phyloP scores from a whole-genome alignment of 805 yeast species.

The Metschnikowia cubensis region DNA sequence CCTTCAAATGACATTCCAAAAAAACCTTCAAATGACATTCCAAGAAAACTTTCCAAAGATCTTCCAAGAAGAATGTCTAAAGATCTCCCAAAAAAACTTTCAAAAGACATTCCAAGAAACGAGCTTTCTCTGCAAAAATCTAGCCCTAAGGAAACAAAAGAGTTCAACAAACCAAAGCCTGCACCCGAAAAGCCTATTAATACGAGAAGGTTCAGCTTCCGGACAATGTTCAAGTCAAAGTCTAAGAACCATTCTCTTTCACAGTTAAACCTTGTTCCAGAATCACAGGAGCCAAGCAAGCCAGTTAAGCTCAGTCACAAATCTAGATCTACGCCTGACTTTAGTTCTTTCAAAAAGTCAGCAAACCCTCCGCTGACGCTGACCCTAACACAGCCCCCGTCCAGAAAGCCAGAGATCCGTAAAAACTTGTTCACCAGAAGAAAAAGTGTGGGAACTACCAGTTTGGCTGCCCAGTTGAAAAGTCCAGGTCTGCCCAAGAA shows the following conservation, averaged over 20 bases:
- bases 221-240: conserved; percentile 35
- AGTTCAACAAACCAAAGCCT: background rate
- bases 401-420: background rate
- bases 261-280: conserved; percentile 9
- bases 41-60: background rate
- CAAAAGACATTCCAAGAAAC: background rate
- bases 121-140: background rate
- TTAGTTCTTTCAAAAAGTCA: conserved; percentile 11
- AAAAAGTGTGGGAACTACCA: background rate
- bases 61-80: background rate
- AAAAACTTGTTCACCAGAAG: conserved; percentile 1
- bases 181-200: conserved; percentile 6
- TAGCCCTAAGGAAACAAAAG: background rate
- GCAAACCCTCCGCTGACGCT: conserved; percentile 14
- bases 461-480: background rate
- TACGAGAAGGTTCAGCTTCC: conserved; percentile 36
- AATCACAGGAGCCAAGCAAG: conserved; percentile 9
- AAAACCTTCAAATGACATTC: background rate
- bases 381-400: conserved; percentile 6
- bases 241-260: conserved; percentile 27
- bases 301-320: conserved; percentile 21
- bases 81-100: background rate
- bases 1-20: background rate
- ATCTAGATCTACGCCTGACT: conserved; percentile 31
- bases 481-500: background rate